Percentiles rank a stretch among this genome's conserved stretches.
These are phyloP conservation scores for Aspergillus phoenicis DNA, from an alignment of 2,329 filamentous ascomycete genomes.

Conservation along the genomic window DNA sequence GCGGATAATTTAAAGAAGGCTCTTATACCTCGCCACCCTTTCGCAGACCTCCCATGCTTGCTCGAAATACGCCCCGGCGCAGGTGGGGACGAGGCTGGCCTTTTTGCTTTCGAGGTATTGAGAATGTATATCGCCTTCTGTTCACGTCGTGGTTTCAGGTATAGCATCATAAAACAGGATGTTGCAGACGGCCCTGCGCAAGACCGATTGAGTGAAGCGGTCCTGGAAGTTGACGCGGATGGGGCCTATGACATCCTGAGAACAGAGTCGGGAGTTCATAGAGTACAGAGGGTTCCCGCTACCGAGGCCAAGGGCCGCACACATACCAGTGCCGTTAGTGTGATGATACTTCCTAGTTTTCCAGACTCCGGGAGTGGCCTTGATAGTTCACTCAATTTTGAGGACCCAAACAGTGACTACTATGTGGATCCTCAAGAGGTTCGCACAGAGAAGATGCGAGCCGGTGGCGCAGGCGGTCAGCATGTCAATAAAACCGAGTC, in stretches of 20 bases:
- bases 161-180: slow-evolving; percentile 77
- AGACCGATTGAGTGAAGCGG: slow-evolving; percentile 76
- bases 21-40: slow-evolving; percentile 85
- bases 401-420: slow-evolving; percentile 88
- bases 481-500: slow-evolving; percentile 99
- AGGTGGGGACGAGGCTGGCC: slow-evolving; percentile 84
- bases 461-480: slow-evolving; percentile 88
- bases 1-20: slow-evolving; percentile 71
- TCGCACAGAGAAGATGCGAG: slow-evolving; percentile 83
- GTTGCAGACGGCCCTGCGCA: slow-evolving; percentile 68
- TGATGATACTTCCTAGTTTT: slow-evolving; percentile 88
- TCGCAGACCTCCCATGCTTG: slow-evolving; percentile 84
- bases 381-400: slow-evolving; percentile 62
- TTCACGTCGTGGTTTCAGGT: slow-evolving; percentile 65
- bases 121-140: slow-evolving; percentile 89
- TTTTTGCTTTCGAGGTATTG: slow-evolving; percentile 85
- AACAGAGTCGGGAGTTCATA: slow-evolving; percentile 89
- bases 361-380: slow-evolving; percentile 57
- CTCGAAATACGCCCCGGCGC: slow-evolving; percentile 90
- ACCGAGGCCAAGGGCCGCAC: slow-evolving; percentile 90
- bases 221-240: slow-evolving; percentile 76
- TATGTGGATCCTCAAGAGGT: slow-evolving; percentile 86
- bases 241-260: slow-evolving; percentile 82
- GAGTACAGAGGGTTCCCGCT: slow-evolving; percentile 88
- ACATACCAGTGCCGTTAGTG: slow-evolving; percentile 88